These are phyloP conservation scores for Syncephalastrum monosporum DNA, from an alignment of 371 early-diverging fungal species.

Conservation along the genomic window DNA sequence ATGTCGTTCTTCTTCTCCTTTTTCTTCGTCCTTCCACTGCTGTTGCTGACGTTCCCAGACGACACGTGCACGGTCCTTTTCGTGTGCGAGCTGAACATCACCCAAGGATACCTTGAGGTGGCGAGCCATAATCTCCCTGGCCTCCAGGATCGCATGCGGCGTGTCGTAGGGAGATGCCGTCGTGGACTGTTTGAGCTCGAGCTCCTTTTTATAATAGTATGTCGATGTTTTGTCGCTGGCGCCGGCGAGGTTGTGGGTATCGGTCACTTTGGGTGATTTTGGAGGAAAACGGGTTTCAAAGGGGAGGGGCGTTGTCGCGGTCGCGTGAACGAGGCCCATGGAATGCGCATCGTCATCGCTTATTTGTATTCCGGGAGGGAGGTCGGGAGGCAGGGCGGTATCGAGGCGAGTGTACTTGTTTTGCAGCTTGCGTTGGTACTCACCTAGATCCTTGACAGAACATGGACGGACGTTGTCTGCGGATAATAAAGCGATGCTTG, in stretches of 20 bases:
- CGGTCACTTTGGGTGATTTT: slow-evolving; percentile 29
- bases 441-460: too few species aligned
- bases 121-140: slow-evolving; percentile 51
- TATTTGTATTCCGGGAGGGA: too few species aligned
- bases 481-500: too few species aligned
- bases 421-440: too few species aligned
- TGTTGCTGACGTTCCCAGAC: slow-evolving; percentile 24
- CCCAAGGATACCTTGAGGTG: slow-evolving; percentile 61
- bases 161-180: slow-evolving; percentile 38
- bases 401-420: too few species aligned
- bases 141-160: slow-evolving; percentile 57
- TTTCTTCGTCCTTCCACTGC: background rate
- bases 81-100: slow-evolving; percentile 59
- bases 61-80: slow-evolving; percentile 45
- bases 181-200: slow-evolving; percentile 31
- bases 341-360: too few species aligned
- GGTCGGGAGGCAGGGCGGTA: too few species aligned
- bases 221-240: background rate
- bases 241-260: background rate
- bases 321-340: too few species aligned
- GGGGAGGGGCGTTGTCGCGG: too few species aligned
- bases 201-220: slow-evolving; percentile 3
- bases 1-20: too few species aligned
- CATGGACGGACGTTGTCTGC: too few species aligned
- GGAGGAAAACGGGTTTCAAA: slow-evolving; percentile 30